A percentile compares a stretch with the other conserved stretches of the same genome.
Conservation (phyloP, 805 yeast genomes). For the Sugiyamaella boreocaroliniensis region DNA sequence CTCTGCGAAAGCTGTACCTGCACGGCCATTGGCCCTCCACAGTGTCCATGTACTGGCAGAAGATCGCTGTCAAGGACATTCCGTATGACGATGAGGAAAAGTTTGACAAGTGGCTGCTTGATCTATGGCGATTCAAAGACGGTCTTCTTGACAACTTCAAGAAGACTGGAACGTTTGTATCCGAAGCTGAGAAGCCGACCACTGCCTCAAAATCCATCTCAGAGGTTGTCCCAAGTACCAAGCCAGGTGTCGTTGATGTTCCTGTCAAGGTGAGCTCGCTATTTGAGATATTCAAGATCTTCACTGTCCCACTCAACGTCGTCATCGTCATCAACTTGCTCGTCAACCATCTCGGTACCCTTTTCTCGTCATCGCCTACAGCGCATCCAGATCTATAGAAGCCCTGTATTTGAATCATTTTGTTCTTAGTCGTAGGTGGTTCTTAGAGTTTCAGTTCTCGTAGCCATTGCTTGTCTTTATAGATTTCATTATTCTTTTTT, state of each 20-base stretch:
- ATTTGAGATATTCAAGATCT: constrained; percentile 30
- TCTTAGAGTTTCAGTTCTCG: too few relatives aligned
- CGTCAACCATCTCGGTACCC: constrained; percentile 2
- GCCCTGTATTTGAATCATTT: background rate
- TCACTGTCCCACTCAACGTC: constrained; percentile 29
- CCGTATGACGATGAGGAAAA: constrained; percentile 49
- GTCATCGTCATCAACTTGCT: constrained; percentile 19
- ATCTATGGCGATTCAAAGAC: constrained; percentile 77
- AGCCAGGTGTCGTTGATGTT: constrained; percentile 1
- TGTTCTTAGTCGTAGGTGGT: background rate
- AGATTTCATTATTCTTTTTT: background rate
- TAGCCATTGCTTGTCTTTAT: background rate
- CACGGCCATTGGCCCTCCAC: constrained; percentile 64
- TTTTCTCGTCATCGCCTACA: background rate
- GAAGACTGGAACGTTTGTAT: constrained; percentile 40
- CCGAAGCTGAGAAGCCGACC: constrained; percentile 4
- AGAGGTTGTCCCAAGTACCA: background rate
- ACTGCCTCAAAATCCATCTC: constrained; percentile 3
- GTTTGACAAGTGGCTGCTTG: constrained; percentile 71
- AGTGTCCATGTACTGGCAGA: constrained; percentile 60
- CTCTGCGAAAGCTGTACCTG: constrained; percentile 56
- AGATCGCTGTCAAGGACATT: constrained; percentile 51
- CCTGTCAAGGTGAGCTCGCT: constrained; percentile 22
- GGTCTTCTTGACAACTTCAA: constrained; percentile 55
- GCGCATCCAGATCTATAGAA: background rate